A percentile compares a stretch with the other conserved stretches of the same genome.
Conservation (phyloP, 495 filamentous ascomycete species). For the Glutinoglossum americanum region DNA sequence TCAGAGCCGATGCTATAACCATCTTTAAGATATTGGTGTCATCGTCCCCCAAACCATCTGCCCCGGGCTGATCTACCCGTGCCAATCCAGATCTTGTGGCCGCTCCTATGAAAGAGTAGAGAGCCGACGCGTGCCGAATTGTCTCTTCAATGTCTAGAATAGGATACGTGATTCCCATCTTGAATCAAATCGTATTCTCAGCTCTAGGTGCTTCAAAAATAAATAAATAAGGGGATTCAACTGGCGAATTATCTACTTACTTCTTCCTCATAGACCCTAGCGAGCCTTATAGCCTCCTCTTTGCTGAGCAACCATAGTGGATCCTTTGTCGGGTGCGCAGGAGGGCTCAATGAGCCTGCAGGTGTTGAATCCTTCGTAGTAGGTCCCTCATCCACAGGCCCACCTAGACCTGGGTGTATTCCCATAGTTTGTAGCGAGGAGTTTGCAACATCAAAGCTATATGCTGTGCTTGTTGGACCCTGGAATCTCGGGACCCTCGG, state of each 20-base stretch:
- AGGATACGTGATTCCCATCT: constrained; percentile 66
- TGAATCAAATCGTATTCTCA: not conserved
- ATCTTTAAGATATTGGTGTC: constrained; percentile 55
- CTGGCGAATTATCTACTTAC: not conserved
- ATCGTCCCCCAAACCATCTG: constrained; percentile 45
- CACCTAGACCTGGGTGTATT: constrained; percentile 39
- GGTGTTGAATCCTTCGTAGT: constrained; percentile 13
- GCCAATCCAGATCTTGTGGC: constrained; percentile 35
- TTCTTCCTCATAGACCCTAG: constrained; percentile 59
- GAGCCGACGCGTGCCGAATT: constrained; percentile 35
- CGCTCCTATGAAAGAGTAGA: constrained; percentile 53
- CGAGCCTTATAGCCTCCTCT: constrained; percentile 50
- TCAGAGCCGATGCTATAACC: constrained; percentile 51
- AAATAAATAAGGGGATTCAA: not conserved
- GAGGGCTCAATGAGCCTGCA: constrained; percentile 27
- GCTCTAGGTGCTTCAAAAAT: not conserved
- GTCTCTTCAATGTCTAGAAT: constrained; percentile 48
- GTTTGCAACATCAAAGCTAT: constrained; percentile 71
- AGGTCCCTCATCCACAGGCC: constrained; percentile 31
- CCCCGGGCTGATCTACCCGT: constrained; percentile 27
- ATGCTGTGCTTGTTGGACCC: constrained; percentile 69
- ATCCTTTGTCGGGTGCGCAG: constrained; percentile 32
- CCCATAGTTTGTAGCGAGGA: constrained; percentile 80
- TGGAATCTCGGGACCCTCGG: constrained; percentile 32
- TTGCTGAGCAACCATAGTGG: constrained; percentile 53